phyloP scores from a whole-genome alignment of 139 green algal genomes.

The Chlamydomonas sp. region DNA sequence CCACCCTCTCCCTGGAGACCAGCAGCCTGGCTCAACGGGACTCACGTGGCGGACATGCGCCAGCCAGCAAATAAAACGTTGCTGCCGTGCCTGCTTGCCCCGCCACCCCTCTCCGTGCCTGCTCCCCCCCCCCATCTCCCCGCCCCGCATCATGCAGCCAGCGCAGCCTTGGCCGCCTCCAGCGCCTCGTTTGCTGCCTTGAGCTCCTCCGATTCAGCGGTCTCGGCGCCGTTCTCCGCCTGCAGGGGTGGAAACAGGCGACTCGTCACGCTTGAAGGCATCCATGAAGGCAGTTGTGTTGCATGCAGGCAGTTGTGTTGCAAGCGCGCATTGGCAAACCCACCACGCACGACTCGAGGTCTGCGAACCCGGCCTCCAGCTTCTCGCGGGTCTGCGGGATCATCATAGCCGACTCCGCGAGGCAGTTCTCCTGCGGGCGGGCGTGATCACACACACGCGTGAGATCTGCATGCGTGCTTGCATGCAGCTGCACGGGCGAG shows the following conservation, averaged over 20 bases:
- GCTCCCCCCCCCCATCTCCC: too few relatives aligned
- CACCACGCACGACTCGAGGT: slow-evolving; percentile 66
- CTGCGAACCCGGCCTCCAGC: slow-evolving; percentile 59
- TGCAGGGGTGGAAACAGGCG: slow-evolving; percentile 14
- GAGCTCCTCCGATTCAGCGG: slow-evolving; percentile 37
- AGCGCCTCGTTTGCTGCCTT: slow-evolving; percentile 33
- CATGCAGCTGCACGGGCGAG: too few relatives aligned
- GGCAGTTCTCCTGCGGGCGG: slow-evolving; percentile 81
- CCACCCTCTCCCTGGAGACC: too few relatives aligned
- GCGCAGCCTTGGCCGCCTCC: slow-evolving; percentile 24
- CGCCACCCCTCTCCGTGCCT: too few relatives aligned
- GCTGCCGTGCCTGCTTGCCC: too few relatives aligned
- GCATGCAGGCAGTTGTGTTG: not conserved
- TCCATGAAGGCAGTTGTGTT: too few relatives aligned
- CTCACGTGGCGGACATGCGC: too few relatives aligned
- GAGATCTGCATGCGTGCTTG: too few relatives aligned
- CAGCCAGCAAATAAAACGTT: too few relatives aligned
- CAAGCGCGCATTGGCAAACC: slow-evolving; percentile 6
- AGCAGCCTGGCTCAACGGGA: too few relatives aligned
- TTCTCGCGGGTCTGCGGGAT: slow-evolving; percentile 74
- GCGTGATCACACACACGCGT: too few relatives aligned
- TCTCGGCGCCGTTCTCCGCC: slow-evolving; percentile 36
- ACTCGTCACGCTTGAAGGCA: too few relatives aligned
- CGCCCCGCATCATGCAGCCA: slow-evolving; percentile 21
- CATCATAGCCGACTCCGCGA: slow-evolving; percentile 79